These are phyloP conservation scores for Naegleria gruberi DNA, from an alignment of 208 protist genomes.

Conservation along the genomic window DNA sequence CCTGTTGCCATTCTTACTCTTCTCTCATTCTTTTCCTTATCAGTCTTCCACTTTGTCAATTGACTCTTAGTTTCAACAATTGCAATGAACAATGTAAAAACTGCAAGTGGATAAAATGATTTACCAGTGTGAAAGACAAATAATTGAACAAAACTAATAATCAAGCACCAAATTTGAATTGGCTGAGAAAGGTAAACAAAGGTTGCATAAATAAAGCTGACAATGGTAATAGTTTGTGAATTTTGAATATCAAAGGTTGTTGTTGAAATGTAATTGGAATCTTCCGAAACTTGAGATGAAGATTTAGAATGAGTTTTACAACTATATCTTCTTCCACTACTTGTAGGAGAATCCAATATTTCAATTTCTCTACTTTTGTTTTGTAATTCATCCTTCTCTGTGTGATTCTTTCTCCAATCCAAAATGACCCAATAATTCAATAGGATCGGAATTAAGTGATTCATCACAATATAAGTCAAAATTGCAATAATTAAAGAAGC, in stretches of 20 bases:
- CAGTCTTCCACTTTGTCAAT: background rate
- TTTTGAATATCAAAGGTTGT: background rate
- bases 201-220: background rate
- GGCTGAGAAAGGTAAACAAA: background rate
- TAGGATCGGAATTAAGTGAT: background rate
- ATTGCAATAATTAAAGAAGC: background rate
- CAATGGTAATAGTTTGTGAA: background rate
- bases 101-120: background rate
- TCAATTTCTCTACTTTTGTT: background rate
- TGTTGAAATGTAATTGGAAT: background rate
- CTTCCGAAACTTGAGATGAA: background rate
- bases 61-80: background rate
- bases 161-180: constrained; percentile 19
- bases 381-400: background rate
- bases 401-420: background rate
- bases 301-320: background rate
- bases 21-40: background rate
- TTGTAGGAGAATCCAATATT: background rate
- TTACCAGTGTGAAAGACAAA: constrained; percentile 11
- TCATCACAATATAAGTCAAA: background rate
- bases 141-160: constrained; percentile 9
- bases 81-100: constrained; percentile 15
- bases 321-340: background rate
- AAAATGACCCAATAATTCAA: background rate
- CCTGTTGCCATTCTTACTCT: background rate